Base-by-base conservation (phyloP, 192 early-diverging fungal genomes). In the Backusella australiensis region DNA sequence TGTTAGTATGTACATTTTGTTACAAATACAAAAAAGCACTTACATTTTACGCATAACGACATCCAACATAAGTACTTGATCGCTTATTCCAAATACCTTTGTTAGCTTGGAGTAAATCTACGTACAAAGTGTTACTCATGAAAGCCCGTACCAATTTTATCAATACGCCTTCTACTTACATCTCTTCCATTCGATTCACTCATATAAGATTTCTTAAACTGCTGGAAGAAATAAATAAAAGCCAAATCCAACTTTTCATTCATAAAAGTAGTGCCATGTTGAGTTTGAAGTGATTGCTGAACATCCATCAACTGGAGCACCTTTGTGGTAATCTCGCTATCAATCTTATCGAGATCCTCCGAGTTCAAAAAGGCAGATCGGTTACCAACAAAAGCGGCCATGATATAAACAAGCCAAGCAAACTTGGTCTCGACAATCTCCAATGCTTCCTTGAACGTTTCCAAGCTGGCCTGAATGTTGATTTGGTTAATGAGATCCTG, bases 351-450 rank as follows among this genome's bases (percentile, higher is more conserved):
- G 68, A 94, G 89, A 69, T 96, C 94, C 19, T 93, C 89, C n/a
- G 91, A 84, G 69, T 87, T 91, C 78, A 91, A 85, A 74, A 88
- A 81, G 65, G 78, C 72, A 46, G 89, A 88, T 44, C 95, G 80
- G 14, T 86, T 91, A 5, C 91, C 89, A 42, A 97, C 82, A 72
- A 89, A 89, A 52, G 86, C 83, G 9, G 90, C 91, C 46, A 91
- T 91, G 14, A 93, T 88, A 56, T 97, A 95, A 17, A 95, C 88
- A 23, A 95, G 80, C 93, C 93, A 96, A 0, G 94, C 90, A 75
- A 96, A 85, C 80, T 95, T 92, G 46, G 82, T 87, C 73, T 93
- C 89, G 14, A 86, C 79, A 4, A 88, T 72, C 4, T 78, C 76
- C 15, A 93, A 68, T 5, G 82, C 82, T 15, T 89, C 84, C 34